These are phyloP conservation scores for Colletotrichum truncatum DNA, from an alignment of 2,329 filamentous ascomycete genomes.

Conservation along the genomic window DNA sequence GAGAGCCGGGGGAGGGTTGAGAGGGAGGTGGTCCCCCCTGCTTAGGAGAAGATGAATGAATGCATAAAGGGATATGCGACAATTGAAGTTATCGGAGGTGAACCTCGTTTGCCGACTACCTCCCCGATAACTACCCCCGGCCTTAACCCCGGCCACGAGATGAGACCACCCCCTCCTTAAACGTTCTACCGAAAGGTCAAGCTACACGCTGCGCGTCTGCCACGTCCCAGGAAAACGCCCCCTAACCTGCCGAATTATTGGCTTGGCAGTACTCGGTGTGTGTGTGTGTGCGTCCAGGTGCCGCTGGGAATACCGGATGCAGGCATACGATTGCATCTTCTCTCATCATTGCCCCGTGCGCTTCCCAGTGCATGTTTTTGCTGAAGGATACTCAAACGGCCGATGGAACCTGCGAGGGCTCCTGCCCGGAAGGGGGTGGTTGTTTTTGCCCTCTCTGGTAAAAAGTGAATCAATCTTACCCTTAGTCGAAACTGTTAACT, in stretches of 20 bases:
- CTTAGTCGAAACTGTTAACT: neutral
- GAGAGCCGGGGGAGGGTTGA: neutral
- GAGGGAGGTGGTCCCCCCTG: neutral
- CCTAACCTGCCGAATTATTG: conserved; percentile 27
- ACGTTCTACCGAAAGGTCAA: conserved; percentile 16
- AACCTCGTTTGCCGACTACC: neutral
- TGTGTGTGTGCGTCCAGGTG: neutral
- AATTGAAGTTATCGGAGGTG: neutral
- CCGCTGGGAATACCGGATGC: neutral
- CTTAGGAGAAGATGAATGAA: conserved; percentile 13
- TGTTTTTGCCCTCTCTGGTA: neutral
- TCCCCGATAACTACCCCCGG: neutral
- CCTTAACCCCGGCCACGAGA: neutral
- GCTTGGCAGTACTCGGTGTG: conserved; percentile 16
- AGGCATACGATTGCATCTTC: neutral
- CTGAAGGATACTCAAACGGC: neutral
- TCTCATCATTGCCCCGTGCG: neutral
- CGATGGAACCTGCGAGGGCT: too few relatives aligned
- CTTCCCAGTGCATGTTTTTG: neutral
- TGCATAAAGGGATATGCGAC: conserved; percentile 1
- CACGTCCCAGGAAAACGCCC: conserved; percentile 22
- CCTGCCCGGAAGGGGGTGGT: neutral
- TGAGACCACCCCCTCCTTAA: neutral
- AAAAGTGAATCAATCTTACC: neutral
- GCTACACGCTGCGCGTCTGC: conserved; percentile 16